Base-by-base conservation (phyloP, 441 rosid genomes). In the Isatis lusitanica region DNA sequence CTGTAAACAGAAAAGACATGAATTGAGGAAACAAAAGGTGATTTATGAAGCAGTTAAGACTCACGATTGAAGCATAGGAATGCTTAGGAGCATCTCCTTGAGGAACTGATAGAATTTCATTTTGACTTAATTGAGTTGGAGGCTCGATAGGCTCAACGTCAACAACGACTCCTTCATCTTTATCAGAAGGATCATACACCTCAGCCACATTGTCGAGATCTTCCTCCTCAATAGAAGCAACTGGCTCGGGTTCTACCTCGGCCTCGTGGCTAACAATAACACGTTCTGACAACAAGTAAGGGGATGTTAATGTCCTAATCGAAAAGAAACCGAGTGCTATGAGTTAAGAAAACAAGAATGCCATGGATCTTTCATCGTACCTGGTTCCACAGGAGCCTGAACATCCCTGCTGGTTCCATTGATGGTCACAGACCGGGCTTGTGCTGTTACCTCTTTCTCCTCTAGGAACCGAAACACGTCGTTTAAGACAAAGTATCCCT, bases 401-500 rank as follows among this genome's bases (percentile, higher is more conserved):
- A 79, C 81, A 78, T 64, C 78, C 36, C 79, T 83, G 67, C 56
- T 79, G 48, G 67, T 71, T 66, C 76, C 86, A 83, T 70, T 77
- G 16, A 66, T 70, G 28, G 77, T 24, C 18, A 72, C 73, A 52
- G 86, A 64, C 44, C 58, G 79, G 30, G 80, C 70, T 71, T 85
- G 87, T 6, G 71, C 2, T 1, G 63, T 47, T 38, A 74, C 43
- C 71, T 84, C 90, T 69, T 74, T 82, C 66, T 86, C 96, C 67
- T 75, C 98, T 38, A 90, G 84, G 56, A 76, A 93, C 40, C 96
- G 85, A 70, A 93, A 83, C 64, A 95, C 78, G 64, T 95, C 98
- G 78, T 95, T 93, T 42, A 93, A 78, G 71, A 95, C 99, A 79
- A 74, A 91, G 83, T 88, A 93, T 7, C 90, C 86, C 43, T 84